phyloP scores from a whole-genome alignment of 2,329 filamentous ascomycete species.

The Phoma sp. region DNA sequence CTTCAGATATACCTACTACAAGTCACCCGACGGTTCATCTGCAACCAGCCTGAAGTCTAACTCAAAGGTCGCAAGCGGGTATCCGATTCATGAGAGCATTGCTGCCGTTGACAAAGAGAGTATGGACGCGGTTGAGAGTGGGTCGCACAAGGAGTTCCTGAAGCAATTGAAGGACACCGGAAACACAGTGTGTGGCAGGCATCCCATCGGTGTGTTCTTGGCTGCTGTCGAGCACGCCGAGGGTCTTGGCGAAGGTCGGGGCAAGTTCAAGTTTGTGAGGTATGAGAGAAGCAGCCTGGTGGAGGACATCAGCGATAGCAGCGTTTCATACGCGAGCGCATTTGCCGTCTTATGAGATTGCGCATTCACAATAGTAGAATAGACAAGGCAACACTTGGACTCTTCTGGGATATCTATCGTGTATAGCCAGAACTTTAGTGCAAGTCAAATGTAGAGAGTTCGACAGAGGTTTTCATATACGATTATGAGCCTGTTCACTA shows the following conservation, averaged over 20 bases:
- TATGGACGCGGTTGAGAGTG: slow-evolving; percentile 83
- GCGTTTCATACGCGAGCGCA: slow-evolving; percentile 93
- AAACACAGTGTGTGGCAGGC: slow-evolving; percentile 93
- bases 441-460: too few species aligned
- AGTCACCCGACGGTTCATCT: slow-evolving; percentile 54
- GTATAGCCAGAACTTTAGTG: too few species aligned
- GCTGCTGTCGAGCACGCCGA: slow-evolving; percentile 73
- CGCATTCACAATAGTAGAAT: too few species aligned
- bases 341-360: slow-evolving; percentile 67
- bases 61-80: slow-evolving; percentile 52
- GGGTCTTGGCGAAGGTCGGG: slow-evolving; percentile 57
- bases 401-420: too few species aligned
- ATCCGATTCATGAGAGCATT: slow-evolving; percentile 83
- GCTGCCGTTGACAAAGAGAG: slow-evolving; percentile 77
- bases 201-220: slow-evolving; percentile 94
- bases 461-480: too few species aligned
- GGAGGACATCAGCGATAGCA: slow-evolving; percentile 71
- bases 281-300: slow-evolving; percentile 88
- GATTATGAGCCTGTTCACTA: too few species aligned
- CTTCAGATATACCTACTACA: slow-evolving; percentile 85
- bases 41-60: slow-evolving; percentile 44
- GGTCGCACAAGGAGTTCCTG: slow-evolving; percentile 73
- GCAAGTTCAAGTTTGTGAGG: slow-evolving; percentile 76
- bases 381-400: too few species aligned
- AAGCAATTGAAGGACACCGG: slow-evolving; percentile 71